Conservation (phyloP, 1,284 basidiomycete genomes). For the Sporisorium iseilematis-ciliati region DNA sequence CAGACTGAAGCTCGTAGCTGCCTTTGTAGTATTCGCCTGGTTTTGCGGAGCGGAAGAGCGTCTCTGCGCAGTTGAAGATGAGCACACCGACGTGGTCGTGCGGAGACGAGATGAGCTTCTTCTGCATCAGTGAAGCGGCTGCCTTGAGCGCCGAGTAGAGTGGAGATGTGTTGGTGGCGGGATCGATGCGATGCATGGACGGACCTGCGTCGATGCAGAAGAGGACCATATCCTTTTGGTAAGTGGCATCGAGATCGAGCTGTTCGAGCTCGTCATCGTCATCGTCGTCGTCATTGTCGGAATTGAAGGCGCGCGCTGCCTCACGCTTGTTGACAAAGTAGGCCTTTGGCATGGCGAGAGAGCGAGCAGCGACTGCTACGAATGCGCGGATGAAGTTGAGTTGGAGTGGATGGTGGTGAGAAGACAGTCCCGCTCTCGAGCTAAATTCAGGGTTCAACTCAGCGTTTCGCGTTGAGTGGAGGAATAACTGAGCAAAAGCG, state of each 20-base stretch:
- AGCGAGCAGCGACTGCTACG: not conserved
- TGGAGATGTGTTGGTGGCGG: constrained; percentile 60
- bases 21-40: constrained; percentile 75
- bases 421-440: not conserved
- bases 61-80: constrained; percentile 86
- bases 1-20: constrained; percentile 80
- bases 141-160: constrained; percentile 79
- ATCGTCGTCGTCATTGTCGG: constrained; percentile 32
- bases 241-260: constrained; percentile 49
- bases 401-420: not conserved
- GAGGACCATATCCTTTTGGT: constrained; percentile 71
- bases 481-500: constrained; percentile 8
- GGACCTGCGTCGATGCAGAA: constrained; percentile 93
- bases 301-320: constrained; percentile 42
- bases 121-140: constrained; percentile 85
- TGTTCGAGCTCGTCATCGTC: constrained; percentile 45
- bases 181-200: constrained; percentile 79
- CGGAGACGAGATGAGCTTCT: constrained; percentile 87
- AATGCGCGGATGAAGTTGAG: not conserved
- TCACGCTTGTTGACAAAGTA: constrained; percentile 54
- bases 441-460: not conserved
- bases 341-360: constrained; percentile 41
- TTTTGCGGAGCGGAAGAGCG: constrained; percentile 49
- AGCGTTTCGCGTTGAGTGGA: constrained; percentile 6
- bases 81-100: constrained; percentile 88